Evolutionary conservation across 495 filamentous ascomycete genomes (phyloP).

Genomic region (Cryomyces minteri): DNA sequence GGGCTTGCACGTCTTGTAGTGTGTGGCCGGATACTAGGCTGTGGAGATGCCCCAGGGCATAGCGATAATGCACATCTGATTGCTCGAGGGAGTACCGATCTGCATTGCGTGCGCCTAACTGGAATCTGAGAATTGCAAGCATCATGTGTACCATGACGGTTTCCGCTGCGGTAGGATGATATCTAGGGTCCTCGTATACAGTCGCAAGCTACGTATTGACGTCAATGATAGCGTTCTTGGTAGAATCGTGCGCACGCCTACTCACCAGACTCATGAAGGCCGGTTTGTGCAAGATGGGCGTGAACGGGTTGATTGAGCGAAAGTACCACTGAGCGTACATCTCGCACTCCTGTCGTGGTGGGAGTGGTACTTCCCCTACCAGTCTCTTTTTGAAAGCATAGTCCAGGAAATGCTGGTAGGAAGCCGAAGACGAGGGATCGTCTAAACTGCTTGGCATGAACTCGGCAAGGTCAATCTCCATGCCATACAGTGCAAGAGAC

Average conservation of each 20-base stretch:
- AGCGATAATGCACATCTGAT: conserved; percentile 61
- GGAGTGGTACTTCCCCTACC: conserved; percentile 3
- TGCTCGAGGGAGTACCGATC: conserved; percentile 27
- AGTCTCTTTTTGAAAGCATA: conserved; percentile 27
- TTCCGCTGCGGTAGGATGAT: conserved; percentile 40
- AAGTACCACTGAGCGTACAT: conserved; percentile 57
- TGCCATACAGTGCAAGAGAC: conserved; percentile 51
- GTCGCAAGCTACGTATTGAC: conserved; percentile 27
- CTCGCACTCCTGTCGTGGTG: conserved; percentile 26
- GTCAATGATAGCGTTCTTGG: conserved; percentile 5
- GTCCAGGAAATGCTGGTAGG: conserved; percentile 45
- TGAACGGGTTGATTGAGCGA: conserved; percentile 48
- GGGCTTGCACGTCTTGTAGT: conserved; percentile 47
- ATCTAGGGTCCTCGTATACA: conserved; percentile 43
- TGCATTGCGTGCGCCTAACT: conserved; percentile 45
- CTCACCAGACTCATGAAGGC: conserved; percentile 47
- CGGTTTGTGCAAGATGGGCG: conserved; percentile 52
- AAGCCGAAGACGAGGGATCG: conserved; percentile 41
- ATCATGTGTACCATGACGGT: conserved; percentile 59
- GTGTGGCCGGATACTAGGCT: conserved; percentile 38
- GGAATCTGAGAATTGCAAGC: conserved; percentile 58
- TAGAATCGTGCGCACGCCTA: conserved; percentile 1
- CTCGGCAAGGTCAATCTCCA: conserved; percentile 57
- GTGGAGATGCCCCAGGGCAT: conserved; percentile 45
- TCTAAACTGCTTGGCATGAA: conserved; percentile 47